Percentiles rank a stretch among this genome's conserved stretches.
Evolutionary conservation across 2,329 filamentous ascomycete genomes (phyloP).

Genomic region (Alternaria viburni): DNA sequence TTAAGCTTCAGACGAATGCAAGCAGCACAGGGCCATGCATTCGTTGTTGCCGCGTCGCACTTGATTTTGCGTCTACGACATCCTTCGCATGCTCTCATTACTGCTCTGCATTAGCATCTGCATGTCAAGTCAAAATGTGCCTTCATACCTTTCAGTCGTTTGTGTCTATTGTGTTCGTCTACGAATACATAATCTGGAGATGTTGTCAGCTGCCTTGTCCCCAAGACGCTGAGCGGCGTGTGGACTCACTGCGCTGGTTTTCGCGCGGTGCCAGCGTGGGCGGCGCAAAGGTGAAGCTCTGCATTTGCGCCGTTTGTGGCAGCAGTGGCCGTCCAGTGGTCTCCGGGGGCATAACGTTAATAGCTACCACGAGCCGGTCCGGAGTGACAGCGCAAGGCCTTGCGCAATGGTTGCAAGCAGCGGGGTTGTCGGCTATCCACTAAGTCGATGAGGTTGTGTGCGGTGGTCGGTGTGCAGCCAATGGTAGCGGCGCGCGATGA

Average conservation of each 20-base stretch:
- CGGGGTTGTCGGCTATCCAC: slow-evolving; percentile 42
- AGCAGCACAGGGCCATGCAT: slow-evolving; percentile 95
- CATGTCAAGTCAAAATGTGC: slow-evolving; percentile 1
- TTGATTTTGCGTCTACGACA: slow-evolving; percentile 96
- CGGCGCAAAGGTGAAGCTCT: slow-evolving; percentile 77
- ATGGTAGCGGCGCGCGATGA: slow-evolving; percentile 25
- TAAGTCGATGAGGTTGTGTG: slow-evolving; percentile 34
- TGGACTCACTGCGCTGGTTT: slow-evolving; percentile 79
- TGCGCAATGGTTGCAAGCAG: slow-evolving; percentile 33
- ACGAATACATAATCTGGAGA: slow-evolving; percentile 94
- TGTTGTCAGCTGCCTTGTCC: slow-evolving; percentile 21
- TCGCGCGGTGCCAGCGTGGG: slow-evolving; percentile 69
- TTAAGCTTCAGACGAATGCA: slow-evolving; percentile 91
- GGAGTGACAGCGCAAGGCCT: slow-evolving; percentile 16
- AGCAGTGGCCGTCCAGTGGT: slow-evolving; percentile 66
- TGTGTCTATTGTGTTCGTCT: slow-evolving; percentile 97
- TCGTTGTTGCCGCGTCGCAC: slow-evolving; percentile 95
- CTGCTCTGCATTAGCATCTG: slow-evolving; percentile 55
- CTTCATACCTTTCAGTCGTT: slow-evolving; percentile 83
- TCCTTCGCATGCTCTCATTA: slow-evolving; percentile 97
- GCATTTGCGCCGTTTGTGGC: slow-evolving; percentile 73
- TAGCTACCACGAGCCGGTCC: slow-evolving; percentile 7
- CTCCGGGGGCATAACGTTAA: slow-evolving; percentile 65
- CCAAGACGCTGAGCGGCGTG: slow-evolving; percentile 1
- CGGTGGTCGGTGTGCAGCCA: slow-evolving; percentile 31